Evolutionary conservation across 805 yeast genomes (phyloP).

Genomic region (Metschnikowia colocasiae): DNA sequence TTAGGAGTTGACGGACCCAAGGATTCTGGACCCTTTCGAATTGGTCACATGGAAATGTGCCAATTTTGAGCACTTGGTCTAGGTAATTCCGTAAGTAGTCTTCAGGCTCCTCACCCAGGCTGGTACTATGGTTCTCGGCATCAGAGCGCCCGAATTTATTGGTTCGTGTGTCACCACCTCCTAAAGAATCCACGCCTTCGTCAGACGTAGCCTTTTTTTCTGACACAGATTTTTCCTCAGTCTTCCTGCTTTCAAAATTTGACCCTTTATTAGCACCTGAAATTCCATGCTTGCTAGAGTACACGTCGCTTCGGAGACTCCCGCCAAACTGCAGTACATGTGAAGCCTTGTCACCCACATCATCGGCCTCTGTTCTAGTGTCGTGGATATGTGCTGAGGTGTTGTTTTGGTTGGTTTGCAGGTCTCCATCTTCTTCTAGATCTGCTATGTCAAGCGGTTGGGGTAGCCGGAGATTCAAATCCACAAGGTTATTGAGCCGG

Average conservation of each 20-base stretch:
- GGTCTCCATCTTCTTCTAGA: neutral
- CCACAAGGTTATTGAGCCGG: constrained; percentile 23
- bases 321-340: neutral
- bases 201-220: neutral
- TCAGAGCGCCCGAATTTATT: neutral
- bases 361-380: neutral
- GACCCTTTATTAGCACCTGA: neutral
- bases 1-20: constrained; percentile 22
- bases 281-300: neutral
- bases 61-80: constrained; percentile 14
- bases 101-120: neutral
- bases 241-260: neutral
- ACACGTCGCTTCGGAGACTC: neutral
- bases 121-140: neutral
- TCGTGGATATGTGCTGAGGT: neutral
- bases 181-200: no score
- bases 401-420: neutral
- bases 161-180: neutral
- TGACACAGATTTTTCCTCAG: neutral
- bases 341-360: neutral
- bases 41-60: constrained; percentile 2
- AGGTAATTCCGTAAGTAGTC: constrained; percentile 28
- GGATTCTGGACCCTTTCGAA: constrained; percentile 13
- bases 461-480: constrained; percentile 16
- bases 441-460: constrained; percentile 7